These are phyloP conservation scores for Chalciporus pseudorubinellus DNA, from an alignment of 768 basidiomycete species.

Conservation along the genomic window DNA sequence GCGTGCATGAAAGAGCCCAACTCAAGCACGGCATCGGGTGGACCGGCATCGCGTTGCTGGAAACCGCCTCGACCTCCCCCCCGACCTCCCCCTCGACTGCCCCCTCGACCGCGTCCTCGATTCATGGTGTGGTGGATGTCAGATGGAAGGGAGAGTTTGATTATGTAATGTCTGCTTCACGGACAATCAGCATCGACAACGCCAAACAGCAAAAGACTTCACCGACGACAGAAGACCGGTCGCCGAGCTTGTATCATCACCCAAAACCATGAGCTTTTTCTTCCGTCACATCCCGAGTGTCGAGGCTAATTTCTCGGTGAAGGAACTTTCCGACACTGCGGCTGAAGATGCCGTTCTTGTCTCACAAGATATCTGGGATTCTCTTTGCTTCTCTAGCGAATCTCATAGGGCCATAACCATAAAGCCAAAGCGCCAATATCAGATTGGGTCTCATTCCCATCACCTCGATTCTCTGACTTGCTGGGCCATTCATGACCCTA, in stretches of 20 bases:
- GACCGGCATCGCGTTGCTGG: slow-evolving; percentile 69
- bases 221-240: no score
- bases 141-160: not conserved
- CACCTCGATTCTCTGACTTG: slow-evolving; percentile 25
- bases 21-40: slow-evolving; percentile 81
- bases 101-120: slow-evolving; percentile 55
- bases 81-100: slow-evolving; percentile 40
- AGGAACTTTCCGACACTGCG: slow-evolving; percentile 1
- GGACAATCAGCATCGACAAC: no score
- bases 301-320: slow-evolving; percentile 30
- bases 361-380: slow-evolving; percentile 33
- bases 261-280: slow-evolving; percentile 35
- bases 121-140: slow-evolving; percentile 38
- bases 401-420: slow-evolving; percentile 22
- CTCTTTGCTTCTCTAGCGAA: slow-evolving; percentile 17
- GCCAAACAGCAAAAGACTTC: no score
- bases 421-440: slow-evolving; percentile 16
- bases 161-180: slow-evolving; percentile 30
- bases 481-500: slow-evolving; percentile 36
- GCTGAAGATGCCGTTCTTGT: slow-evolving; percentile 31
- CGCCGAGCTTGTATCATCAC: not conserved
- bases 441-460: slow-evolving; percentile 1
- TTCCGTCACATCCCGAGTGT: slow-evolving; percentile 27
- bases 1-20: slow-evolving; percentile 92
- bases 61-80: slow-evolving; percentile 71